Evolutionary conservation across 2,329 filamentous ascomycete species (phyloP), one percentile per base, ranked within the genome.

Genomic region (Beauveria scarabaeidicola): DNA sequence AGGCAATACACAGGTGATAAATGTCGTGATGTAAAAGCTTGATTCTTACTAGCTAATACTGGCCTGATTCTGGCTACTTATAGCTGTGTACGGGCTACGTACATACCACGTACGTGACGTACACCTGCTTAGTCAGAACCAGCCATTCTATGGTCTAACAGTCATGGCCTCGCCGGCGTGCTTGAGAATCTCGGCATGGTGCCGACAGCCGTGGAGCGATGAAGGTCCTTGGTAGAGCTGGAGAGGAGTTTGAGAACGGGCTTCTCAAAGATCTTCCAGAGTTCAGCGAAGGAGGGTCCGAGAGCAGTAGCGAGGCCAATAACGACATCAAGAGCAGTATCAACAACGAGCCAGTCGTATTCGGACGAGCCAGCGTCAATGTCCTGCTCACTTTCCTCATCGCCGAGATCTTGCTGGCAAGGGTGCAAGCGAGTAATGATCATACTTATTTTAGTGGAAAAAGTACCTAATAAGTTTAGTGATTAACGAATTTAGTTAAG

Each of bases 211-310:
- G 91, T 91, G 38, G 89, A 92, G 57, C 94, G 89, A 79, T 97
- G 93, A 41, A 91, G 86, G 52, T 88, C 81, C 74, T 97, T 92
- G 65, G 88, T 87, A 63, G 91, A 93, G 71, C 88, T 89, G 56
- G 91, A 88, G 68, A 91, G 94, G n/a, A n/a, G n/a, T 77, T 90
- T 93, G 70, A 96, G 78, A 66, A 97, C 82, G 41, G 89, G 89
- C 81, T 94, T 93, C 79, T 96, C 90, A 66, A 97, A 96, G 67
- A 96, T 86, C 80, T 96, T 95, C 91, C 91, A 97, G 63, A 97
- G 80, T 77, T 96, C 88, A 59, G 82, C 81, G 68, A 97, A 97
- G 66, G 86, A 85, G 23, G 82, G 73, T 43, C 94, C 94, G 15
- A 97, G 85, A 36, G 91, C 91, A 51, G 85, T 84, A 21, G 92